A percentile compares a stretch with the other conserved stretches of the same genome.
These are phyloP conservation scores for Hortaea sp. DNA, from an alignment of 2,329 filamentous ascomycete species.

Conservation along the genomic window DNA sequence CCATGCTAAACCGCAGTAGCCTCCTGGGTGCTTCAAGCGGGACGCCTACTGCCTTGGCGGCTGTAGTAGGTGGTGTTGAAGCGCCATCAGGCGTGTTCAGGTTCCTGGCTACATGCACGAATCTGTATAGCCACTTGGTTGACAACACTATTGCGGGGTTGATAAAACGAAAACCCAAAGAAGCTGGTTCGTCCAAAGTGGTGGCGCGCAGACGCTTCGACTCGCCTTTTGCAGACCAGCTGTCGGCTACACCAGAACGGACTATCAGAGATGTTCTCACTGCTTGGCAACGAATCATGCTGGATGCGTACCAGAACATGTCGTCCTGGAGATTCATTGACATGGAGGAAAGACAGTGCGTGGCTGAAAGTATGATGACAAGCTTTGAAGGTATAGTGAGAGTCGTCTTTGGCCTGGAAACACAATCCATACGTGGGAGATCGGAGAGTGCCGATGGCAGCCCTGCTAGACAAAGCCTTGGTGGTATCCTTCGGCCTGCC, in stretches of 20 bases:
- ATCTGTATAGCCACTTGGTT: slow-evolving; percentile 64
- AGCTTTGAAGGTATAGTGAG: slow-evolving; percentile 62
- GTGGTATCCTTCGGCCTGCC: slow-evolving; percentile 57
- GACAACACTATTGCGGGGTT: slow-evolving; percentile 63
- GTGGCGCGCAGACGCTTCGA: slow-evolving; percentile 29
- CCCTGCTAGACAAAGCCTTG: slow-evolving; percentile 32
- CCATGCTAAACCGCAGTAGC: slow-evolving; percentile 71
- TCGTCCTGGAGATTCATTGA: slow-evolving; percentile 74
- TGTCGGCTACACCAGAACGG: slow-evolving; percentile 58
- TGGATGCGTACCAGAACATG: slow-evolving; percentile 79
- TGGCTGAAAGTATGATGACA: slow-evolving; percentile 58
- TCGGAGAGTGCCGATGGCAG: background rate
- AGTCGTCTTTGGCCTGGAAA: slow-evolving; percentile 66
- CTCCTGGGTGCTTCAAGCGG: slow-evolving; percentile 68
- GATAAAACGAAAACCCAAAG: slow-evolving; percentile 52
- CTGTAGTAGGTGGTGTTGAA: slow-evolving; percentile 73
- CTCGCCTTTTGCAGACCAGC: slow-evolving; percentile 36
- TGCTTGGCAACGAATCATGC: slow-evolving; percentile 62
- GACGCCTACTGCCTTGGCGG: slow-evolving; percentile 59
- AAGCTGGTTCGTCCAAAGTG: slow-evolving; percentile 24
- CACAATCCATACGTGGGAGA: slow-evolving; percentile 28
- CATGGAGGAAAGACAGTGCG: slow-evolving; percentile 55
- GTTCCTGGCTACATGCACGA: slow-evolving; percentile 63
- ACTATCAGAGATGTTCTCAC: slow-evolving; percentile 61
- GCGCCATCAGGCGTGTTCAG: slow-evolving; percentile 65